These are phyloP conservation scores for Escovopsis weberi DNA, from an alignment of 2,329 filamentous ascomycete genomes.

Conservation along the genomic window DNA sequence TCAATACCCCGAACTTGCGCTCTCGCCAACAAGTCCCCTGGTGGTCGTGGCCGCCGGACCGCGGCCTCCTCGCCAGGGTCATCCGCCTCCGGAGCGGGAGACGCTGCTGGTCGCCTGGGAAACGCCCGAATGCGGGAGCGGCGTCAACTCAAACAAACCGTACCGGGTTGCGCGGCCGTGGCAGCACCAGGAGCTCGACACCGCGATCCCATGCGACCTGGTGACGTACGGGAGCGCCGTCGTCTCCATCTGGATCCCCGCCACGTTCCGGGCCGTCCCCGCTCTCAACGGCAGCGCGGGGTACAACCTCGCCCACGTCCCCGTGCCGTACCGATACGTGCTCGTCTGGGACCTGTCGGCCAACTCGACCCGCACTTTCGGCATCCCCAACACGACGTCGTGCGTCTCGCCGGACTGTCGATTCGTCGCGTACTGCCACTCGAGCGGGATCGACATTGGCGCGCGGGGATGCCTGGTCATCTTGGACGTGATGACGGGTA, in stretches of 20 bases:
- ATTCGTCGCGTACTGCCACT: slow-evolving; percentile 25
- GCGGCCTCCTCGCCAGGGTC: slow-evolving; percentile 21
- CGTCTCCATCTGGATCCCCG: slow-evolving; percentile 27
- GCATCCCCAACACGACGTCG: slow-evolving; percentile 23
- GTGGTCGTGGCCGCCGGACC: slow-evolving; percentile 24
- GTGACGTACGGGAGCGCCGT: slow-evolving; percentile 23
- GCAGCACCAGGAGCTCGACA: slow-evolving; percentile 24
- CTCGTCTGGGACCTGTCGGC: slow-evolving; percentile 26
- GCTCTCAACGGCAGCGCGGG: slow-evolving; percentile 14
- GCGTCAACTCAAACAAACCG: slow-evolving; percentile 14
- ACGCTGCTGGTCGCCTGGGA: slow-evolving; percentile 26
- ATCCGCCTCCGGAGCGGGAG: slow-evolving; percentile 22
- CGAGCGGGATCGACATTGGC: slow-evolving; percentile 17
- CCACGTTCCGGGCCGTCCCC: slow-evolving; percentile 20
- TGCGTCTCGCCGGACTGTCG: slow-evolving; percentile 27
- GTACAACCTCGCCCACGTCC: slow-evolving; percentile 19
- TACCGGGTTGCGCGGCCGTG: slow-evolving; percentile 22
- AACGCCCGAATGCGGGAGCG: slow-evolving; percentile 12
- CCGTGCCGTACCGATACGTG: slow-evolving; percentile 20
- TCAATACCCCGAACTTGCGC: slow-evolving; percentile 25
- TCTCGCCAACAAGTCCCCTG: slow-evolving; percentile 24
- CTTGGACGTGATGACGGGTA: slow-evolving; percentile 22
- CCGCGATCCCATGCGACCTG: slow-evolving; percentile 22
- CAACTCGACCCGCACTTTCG: slow-evolving; percentile 22
- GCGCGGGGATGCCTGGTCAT: slow-evolving; percentile 20